A percentile compares a stretch with the other conserved stretches of the same genome.
Conservation (phyloP, 2,329 filamentous ascomycete genomes). For the Ceratocystis cacaofunesta region DNA sequence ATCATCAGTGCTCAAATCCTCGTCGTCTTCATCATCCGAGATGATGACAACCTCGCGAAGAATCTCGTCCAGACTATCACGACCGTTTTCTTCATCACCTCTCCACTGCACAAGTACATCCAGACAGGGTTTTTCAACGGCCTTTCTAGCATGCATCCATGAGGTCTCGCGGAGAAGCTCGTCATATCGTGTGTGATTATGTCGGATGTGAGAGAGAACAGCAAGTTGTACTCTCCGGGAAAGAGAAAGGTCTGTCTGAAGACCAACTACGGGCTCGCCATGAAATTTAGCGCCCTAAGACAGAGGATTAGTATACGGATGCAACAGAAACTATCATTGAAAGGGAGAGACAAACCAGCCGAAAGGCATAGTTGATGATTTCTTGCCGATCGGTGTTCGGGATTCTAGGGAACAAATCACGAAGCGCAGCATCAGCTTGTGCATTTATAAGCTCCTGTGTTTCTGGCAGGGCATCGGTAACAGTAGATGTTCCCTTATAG, state of each 20-base stretch:
- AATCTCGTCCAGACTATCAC: slow-evolving; percentile 53
- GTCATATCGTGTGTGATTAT: slow-evolving; percentile 53
- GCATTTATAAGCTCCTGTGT: slow-evolving; percentile 44
- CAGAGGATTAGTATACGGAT: background rate
- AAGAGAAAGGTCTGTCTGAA: slow-evolving; percentile 40
- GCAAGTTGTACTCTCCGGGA: slow-evolving; percentile 50
- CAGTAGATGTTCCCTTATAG: slow-evolving; percentile 17
- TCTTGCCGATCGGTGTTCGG: slow-evolving; percentile 48
- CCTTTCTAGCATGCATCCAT: slow-evolving; percentile 45
- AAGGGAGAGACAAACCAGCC: slow-evolving; percentile 34
- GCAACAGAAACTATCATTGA: background rate
- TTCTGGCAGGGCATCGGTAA: slow-evolving; percentile 44
- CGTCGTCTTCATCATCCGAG: slow-evolving; percentile 41
- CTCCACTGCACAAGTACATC: slow-evolving; percentile 57
- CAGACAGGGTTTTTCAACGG: slow-evolving; percentile 45
- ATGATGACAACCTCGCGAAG: slow-evolving; percentile 52
- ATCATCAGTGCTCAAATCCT: slow-evolving; percentile 23
- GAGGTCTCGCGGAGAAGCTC: slow-evolving; percentile 41
- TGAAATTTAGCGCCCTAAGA: slow-evolving; percentile 36
- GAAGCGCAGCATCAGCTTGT: slow-evolving; percentile 46
- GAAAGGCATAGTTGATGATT: slow-evolving; percentile 49
- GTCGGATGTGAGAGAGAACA: slow-evolving; percentile 50
- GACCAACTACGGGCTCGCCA: slow-evolving; percentile 42
- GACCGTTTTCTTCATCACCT: slow-evolving; percentile 53
- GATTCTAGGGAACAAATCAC: slow-evolving; percentile 50